phyloP scores from a whole-genome alignment of 2,329 filamentous ascomycete species.

The Penicillium thymicola region DNA sequence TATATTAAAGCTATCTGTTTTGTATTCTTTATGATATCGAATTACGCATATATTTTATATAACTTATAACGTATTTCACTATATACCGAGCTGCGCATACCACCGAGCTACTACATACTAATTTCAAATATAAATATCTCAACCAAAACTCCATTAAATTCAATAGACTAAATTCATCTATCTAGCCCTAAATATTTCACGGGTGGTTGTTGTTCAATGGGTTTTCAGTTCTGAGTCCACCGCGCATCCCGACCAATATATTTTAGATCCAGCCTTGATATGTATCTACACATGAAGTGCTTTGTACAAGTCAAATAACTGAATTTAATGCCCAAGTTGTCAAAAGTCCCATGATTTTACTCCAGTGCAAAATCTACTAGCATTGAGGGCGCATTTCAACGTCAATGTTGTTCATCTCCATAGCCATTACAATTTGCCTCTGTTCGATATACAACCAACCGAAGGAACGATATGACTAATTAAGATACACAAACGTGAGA shows the following conservation, averaged over 20 bases:
- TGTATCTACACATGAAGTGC: neutral
- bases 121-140: too few relatives aligned
- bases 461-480: too few relatives aligned
- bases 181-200: neutral
- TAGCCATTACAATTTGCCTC: neutral
- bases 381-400: neutral
- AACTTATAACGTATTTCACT: neutral
- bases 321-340: neutral
- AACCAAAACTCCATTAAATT: too few relatives aligned
- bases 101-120: too few relatives aligned
- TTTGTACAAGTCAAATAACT: neutral
- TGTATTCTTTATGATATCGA: neutral
- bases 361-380: neutral
- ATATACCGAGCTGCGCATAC: too few relatives aligned
- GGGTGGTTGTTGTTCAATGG: neutral
- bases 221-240: neutral
- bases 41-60: neutral
- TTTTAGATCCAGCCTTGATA: neutral
- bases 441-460: neutral
- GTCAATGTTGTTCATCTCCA: neutral
- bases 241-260: neutral
- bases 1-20: constrained; percentile 8
- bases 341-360: neutral
- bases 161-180: too few relatives aligned
- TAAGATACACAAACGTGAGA: too few relatives aligned